Evolutionary conservation across 306 rosid genomes (phyloP), one percentile per base, ranked within the genome.

Genomic region (Malus orientalis): DNA sequence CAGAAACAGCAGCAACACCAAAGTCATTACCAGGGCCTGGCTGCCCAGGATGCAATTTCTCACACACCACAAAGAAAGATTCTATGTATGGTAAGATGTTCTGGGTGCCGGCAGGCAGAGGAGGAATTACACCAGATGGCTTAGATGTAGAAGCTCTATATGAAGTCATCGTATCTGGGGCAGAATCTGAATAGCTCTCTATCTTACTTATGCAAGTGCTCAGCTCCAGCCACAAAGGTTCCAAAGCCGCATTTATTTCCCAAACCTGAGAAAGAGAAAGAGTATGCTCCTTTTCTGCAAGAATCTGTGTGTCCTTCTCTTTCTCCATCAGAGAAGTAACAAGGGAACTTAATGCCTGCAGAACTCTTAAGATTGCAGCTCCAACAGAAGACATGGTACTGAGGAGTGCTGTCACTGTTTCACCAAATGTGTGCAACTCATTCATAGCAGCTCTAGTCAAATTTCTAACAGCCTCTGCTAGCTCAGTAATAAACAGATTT

Each of bases 21-120:
- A 81, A 81, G 72, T 89, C 97, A 67, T 83, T 85, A 84, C 75
- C 84, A 73, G 93, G 90, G 80, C 93, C 93, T 8, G 88, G 85
- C 71, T 82, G 89, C 61, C 91, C 88, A 76, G 96, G 97, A 84
- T 90, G 97, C 74, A 94, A 85, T 84, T 91, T 94, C 88, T 94
- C 98, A 86, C 96, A 91, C 68, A 91, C 93, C 71, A 94, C 97
- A 68, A 94, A 94, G 87, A 94, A 94, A 23, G 98, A 91, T 82
- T 94, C 98, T 62, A 94, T 94, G 76, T 91, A 94, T 53, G 98
- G 98, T 76, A 91, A 81, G 67, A 94, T 86, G 82, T 94, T 94
- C 81, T 91, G 98, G 81, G 96, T 90, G 66, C 98, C 97, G 38
- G 93, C 90, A 64, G 98, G 98, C 80, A 94, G 88, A 45, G 97